Evolutionary conservation across 2,329 filamentous ascomycete species (phyloP).

Genomic region (Phoma sp.): DNA sequence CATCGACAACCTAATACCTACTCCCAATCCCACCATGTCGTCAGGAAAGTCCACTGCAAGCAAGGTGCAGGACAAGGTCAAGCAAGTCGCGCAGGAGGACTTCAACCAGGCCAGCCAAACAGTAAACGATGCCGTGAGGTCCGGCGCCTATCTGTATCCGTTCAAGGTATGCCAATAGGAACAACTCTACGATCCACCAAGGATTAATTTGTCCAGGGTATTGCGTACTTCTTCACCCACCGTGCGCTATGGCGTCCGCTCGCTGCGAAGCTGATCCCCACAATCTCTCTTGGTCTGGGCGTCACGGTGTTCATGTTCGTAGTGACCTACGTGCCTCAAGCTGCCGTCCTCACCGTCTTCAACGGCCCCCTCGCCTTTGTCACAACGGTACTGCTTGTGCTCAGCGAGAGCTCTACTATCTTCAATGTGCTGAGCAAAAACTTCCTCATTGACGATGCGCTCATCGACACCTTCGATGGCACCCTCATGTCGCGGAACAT

Average conservation of each 20-base stretch:
- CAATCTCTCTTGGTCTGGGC: conserved; percentile 72
- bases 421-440: conserved; percentile 66
- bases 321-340: conserved; percentile 85
- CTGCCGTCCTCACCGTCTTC: conserved; percentile 81
- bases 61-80: conserved; percentile 59
- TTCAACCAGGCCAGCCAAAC: conserved; percentile 70
- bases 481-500: conserved; percentile 63
- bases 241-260: conserved; percentile 67
- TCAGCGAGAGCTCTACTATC: conserved; percentile 58
- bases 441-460: conserved; percentile 80
- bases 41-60: conserved; percentile 13
- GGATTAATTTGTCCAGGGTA: conserved; percentile 55
- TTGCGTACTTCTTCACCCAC: conserved; percentile 66
- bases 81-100: conserved; percentile 71
- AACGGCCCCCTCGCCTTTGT: conserved; percentile 83
- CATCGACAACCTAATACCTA: conserved; percentile 12
- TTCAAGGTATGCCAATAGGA: conserved; percentile 63
- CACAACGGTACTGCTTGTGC: conserved; percentile 72
- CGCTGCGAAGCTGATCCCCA: conserved; percentile 64
- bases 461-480: conserved; percentile 90
- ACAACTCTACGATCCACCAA: neutral
- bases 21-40: conserved; percentile 18
- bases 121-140: conserved; percentile 73
- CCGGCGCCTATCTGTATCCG: conserved; percentile 85
- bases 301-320: conserved; percentile 85